These are phyloP conservation scores for Rhodomyrtus tomentosa DNA, from an alignment of 345 rosid genomes.

Conservation along the genomic window DNA sequence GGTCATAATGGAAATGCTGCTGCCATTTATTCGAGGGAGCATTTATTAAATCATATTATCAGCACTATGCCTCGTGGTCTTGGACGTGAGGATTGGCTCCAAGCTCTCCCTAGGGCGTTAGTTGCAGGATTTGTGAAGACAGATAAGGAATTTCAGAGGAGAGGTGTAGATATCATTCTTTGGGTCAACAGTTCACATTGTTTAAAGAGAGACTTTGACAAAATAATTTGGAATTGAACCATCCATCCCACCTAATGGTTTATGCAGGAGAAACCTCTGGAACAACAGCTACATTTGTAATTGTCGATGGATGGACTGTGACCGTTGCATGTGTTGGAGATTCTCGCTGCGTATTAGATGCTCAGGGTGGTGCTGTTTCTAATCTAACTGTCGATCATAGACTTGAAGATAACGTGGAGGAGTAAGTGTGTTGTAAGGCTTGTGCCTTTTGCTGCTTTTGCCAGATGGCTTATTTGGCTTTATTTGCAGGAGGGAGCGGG, in stretches of 20 bases:
- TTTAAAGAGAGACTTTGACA: background rate
- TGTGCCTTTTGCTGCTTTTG: background rate
- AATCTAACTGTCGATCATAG: slow-evolving; percentile 80
- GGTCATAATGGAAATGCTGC: slow-evolving; percentile 96
- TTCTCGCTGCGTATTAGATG: slow-evolving; percentile 75
- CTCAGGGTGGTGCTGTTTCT: slow-evolving; percentile 64
- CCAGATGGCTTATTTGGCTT: background rate
- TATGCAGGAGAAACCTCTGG: slow-evolving; percentile 84
- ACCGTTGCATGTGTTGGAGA: slow-evolving; percentile 95
- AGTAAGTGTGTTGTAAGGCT: slow-evolving; percentile 34
- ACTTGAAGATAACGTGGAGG: slow-evolving; percentile 78
- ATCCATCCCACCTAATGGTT: slow-evolving; percentile 2
- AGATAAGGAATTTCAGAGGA: slow-evolving; percentile 85
- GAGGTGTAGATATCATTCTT: slow-evolving; percentile 28
- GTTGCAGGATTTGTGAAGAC: slow-evolving; percentile 94
- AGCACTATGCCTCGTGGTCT: slow-evolving; percentile 68
- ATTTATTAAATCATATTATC: slow-evolving; percentile 54
- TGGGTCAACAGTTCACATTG: background rate
- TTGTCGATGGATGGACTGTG: slow-evolving; percentile 89
- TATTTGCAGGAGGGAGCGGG: slow-evolving; percentile 67
- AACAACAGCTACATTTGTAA: slow-evolving; percentile 85
- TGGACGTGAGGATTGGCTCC: slow-evolving; percentile 80
- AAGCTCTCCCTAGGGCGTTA: slow-evolving; percentile 76
- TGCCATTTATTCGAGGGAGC: slow-evolving; percentile 67
- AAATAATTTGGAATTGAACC: background rate